Conservation (phyloP, 257 asterid genomes). For the Plantago ovata region DNA sequence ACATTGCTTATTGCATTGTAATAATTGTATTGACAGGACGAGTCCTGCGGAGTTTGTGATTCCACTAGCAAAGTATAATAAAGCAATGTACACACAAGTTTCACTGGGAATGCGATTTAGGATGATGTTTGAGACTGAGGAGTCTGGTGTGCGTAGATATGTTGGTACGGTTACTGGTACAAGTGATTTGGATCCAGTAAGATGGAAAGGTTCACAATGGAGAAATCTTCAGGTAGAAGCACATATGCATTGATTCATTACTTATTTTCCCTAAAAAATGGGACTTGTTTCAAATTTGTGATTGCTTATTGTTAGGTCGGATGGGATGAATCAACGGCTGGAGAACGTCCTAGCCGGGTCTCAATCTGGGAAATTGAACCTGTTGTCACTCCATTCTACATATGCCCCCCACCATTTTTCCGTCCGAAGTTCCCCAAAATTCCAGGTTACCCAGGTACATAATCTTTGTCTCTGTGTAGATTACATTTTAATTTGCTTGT, state of each 20-base stretch:
- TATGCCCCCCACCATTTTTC: constrained; percentile 94
- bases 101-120: constrained; percentile 92
- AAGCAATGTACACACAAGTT: constrained; percentile 85
- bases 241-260: constrained; percentile 1
- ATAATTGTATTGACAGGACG: constrained; percentile 51
- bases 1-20: neutral
- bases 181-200: constrained; percentile 71
- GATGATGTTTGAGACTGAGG: constrained; percentile 99
- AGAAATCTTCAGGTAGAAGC: constrained; percentile 84
- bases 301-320: constrained; percentile 57
- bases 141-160: constrained; percentile 86
- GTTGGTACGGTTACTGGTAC: constrained; percentile 88
- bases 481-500: too few species aligned
- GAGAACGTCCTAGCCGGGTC: constrained; percentile 90
- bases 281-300: constrained; percentile 6
- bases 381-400: constrained; percentile 85
- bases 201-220: constrained; percentile 97
- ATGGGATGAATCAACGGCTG: constrained; percentile 99
- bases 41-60: constrained; percentile 93
- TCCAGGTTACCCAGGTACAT: constrained; percentile 70
- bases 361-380: constrained; percentile 96
- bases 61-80: constrained; percentile 86
- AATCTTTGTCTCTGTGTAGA: neutral
- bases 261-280: neutral
- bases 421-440: constrained; percentile 75